Evolutionary conservation across 139 green algal genomes (phyloP).

Genomic region (Zygnema cylindricum): DNA sequence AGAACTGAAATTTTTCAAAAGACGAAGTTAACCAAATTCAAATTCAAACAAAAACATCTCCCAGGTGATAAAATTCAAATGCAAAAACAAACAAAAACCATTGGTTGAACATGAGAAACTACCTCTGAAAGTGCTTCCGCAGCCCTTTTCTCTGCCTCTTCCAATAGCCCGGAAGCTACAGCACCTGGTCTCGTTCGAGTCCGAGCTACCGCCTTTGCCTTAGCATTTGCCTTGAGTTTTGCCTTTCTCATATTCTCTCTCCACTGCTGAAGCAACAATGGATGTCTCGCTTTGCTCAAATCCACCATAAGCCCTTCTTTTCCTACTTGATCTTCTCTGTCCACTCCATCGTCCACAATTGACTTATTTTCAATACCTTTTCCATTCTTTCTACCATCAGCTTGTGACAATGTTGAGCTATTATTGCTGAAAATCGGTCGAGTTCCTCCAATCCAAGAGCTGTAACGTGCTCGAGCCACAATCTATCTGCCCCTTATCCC

Average conservation of each 20-base stretch:
- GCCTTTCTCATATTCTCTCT: conserved; percentile 36
- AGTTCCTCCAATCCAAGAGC: conserved; percentile 42
- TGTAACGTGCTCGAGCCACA: conserved; percentile 39
- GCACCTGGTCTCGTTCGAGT: background rate
- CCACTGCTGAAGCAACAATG: conserved; percentile 53
- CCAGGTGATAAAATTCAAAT: no score
- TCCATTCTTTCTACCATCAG: background rate
- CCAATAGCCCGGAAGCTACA: conserved; percentile 11
- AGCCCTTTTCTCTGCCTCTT: background rate
- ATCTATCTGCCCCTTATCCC: conserved; percentile 26
- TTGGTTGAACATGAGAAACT: no score
- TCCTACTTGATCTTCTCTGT: background rate
- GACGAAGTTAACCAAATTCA: no score
- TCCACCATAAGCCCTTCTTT: conserved; percentile 35
- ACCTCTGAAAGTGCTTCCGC: background rate
- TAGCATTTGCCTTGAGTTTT: conserved; percentile 6
- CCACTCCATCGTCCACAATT: background rate
- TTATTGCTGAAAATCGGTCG: conserved; percentile 2
- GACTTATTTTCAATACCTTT: background rate
- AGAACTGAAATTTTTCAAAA: no score
- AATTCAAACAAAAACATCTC: no score
- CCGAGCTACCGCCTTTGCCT: background rate
- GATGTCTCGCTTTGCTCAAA: conserved; percentile 20
- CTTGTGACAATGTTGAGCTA: background rate
- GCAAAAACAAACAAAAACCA: no score